Evolutionary conservation across 305 asterid species (phyloP).

Genomic region (Stenogyne calaminthoides): DNA sequence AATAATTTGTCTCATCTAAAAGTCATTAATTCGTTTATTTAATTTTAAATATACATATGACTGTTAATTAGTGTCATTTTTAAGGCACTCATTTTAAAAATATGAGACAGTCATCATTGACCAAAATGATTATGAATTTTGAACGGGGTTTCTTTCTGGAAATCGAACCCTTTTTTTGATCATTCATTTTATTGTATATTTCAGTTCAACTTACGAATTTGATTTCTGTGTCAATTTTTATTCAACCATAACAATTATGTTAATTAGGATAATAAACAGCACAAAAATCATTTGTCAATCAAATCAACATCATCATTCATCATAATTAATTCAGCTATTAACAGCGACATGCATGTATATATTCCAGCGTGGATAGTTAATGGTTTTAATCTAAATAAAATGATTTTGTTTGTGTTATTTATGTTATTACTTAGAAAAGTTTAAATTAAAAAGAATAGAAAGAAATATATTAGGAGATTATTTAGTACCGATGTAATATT

Average conservation of each 20-base stretch:
- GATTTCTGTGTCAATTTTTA: neutral
- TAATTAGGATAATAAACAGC: neutral
- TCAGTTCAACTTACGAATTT: neutral
- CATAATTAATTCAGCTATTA: neutral
- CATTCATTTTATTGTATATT: neutral
- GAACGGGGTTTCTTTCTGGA: neutral
- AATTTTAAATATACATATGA: too few species aligned
- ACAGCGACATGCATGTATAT: too few species aligned
- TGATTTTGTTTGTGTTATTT: too few species aligned
- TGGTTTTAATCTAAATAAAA: too few species aligned
- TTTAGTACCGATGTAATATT: neutral
- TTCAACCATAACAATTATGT: neutral
- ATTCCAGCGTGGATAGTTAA: too few species aligned
- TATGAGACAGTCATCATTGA: neutral
- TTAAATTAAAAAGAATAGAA: neutral
- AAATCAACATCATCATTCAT: neutral
- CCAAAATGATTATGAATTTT: slow-evolving; percentile 6
- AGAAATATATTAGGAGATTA: neutral
- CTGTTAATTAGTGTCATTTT: neutral
- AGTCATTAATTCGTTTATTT: too few species aligned
- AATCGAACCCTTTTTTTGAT: neutral
- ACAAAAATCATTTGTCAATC: slow-evolving; percentile 10
- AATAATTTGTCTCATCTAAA: too few species aligned
- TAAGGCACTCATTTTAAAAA: neutral
- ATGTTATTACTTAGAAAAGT: neutral